A percentile compares a stretch with the other conserved stretches of the same genome.
These are phyloP conservation scores for Mycena galericulata DNA, from an alignment of 768 basidiomycete species.

Conservation along the genomic window DNA sequence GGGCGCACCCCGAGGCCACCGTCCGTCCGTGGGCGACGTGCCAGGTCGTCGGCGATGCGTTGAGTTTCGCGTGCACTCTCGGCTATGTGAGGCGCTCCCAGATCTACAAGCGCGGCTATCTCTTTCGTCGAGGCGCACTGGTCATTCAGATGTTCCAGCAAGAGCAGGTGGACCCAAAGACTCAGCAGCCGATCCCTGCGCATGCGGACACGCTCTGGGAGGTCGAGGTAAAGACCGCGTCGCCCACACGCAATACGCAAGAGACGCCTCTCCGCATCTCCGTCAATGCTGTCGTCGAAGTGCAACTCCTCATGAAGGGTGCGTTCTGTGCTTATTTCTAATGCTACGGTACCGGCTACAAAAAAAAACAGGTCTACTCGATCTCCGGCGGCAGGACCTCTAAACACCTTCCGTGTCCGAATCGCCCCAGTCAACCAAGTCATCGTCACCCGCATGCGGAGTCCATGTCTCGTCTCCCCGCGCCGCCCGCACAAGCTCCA, in stretches of 20 bases:
- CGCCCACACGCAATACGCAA: conserved; percentile 82
- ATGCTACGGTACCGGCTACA: too few relatives aligned
- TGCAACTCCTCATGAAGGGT: conserved; percentile 86
- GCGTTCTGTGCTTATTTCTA: too few relatives aligned
- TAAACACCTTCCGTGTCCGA: conserved; percentile 48
- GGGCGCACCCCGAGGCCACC: conserved; percentile 87
- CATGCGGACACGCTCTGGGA: conserved; percentile 87
- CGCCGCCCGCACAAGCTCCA: conserved; percentile 50
- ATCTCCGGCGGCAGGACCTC: conserved; percentile 63
- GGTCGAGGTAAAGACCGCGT: conserved; percentile 88
- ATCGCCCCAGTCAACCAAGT: conserved; percentile 65
- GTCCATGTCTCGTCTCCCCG: conserved; percentile 42
- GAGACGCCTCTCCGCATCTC: conserved; percentile 78
- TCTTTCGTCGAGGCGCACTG: conserved; percentile 77
- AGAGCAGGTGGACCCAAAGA: conserved; percentile 64
- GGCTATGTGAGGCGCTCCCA: conserved; percentile 83
- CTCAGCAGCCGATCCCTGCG: conserved; percentile 81
- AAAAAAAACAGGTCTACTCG: conserved; percentile 60
- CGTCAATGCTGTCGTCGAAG: conserved; percentile 82
- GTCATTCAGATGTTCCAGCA: conserved; percentile 57
- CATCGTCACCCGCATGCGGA: conserved; percentile 42
- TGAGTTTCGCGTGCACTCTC: conserved; percentile 83
- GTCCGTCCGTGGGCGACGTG: conserved; percentile 88
- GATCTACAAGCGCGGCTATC: conserved; percentile 85
- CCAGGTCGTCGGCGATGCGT: conserved; percentile 82